Evolutionary conservation across 1,284 basidiomycete species (phyloP), one percentile per base, ranked within the genome.

Genomic region (Marasmius fiardii): DNA sequence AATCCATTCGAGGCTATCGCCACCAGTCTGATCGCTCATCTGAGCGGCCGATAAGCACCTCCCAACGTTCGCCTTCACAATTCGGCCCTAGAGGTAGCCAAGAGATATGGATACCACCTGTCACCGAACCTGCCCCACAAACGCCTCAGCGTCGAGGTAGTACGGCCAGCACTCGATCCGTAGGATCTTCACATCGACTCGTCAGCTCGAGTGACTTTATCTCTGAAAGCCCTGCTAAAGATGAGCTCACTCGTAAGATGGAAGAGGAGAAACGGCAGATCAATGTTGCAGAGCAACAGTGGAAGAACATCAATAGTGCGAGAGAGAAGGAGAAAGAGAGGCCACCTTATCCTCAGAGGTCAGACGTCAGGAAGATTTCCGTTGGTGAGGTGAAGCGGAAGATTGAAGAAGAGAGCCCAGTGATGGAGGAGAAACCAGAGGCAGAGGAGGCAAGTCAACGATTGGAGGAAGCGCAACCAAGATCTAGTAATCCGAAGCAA

Each of bases 121-220:
- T 23, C 39, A 24, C 33, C 35, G 35, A 49, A 44, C 35, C 54
- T 6, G 47, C 56, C n/a, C 57, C 39, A 8, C 20, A 53, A 48
- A 50, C 60, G 18, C 54, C 53, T 31, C 61, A 56, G 20, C 59
- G 64, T 44, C 60, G 67, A 2, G 64, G 62, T 39, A 68, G 68
- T 26, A 63, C 61, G 14, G 62, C 65, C 3, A 69, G 66, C 50
- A 62, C 65, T 24, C 58, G 65, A 48, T 68, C 66, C 21, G 62
- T 59, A 18, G 63, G 66, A 26, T 67, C 66, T 44, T 58, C 44
- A n/a, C 57, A 62, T 11, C 58, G 63, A 34, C 61, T 62, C 12
- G 54, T 63, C 44, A 50, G 61, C 7, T 54, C 60, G 21, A 57
- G 56, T 20, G 64, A 65, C 50, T 49, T 65, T 3, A 68, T 66